Conservation (phyloP, 1,284 basidiomycete genomes). For the Apiotrichum mycotoxinovorans region DNA sequence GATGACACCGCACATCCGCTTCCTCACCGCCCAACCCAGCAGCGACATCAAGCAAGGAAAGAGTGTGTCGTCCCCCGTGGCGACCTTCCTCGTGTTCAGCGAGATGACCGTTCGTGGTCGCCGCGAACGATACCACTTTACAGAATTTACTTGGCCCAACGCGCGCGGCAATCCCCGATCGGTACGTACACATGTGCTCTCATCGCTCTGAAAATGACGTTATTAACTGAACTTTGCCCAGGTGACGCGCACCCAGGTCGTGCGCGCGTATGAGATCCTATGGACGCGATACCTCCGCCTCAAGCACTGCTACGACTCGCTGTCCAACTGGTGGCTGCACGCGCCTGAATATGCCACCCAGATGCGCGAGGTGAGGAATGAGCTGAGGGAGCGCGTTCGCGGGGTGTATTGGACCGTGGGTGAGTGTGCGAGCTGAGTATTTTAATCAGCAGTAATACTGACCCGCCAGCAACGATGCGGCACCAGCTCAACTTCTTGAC, state of each 20-base stretch:
- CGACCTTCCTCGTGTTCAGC: too few relatives aligned
- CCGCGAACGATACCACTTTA: too few relatives aligned
- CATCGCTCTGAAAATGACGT: background rate
- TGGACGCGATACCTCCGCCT: background rate
- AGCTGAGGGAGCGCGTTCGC: background rate
- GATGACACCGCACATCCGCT: too few relatives aligned
- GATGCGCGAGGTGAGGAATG: background rate
- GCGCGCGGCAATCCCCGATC: background rate
- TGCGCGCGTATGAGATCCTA: background rate
- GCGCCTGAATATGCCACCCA: background rate
- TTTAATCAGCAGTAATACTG: background rate
- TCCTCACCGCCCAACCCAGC: too few relatives aligned
- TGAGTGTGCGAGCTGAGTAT: background rate
- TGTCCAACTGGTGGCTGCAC: background rate
- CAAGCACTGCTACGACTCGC: background rate
- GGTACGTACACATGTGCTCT: background rate
- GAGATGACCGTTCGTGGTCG: too few relatives aligned
- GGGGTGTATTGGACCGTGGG: background rate
- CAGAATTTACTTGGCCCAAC: too few relatives aligned
- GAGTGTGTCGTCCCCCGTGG: too few relatives aligned
- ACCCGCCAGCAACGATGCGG: background rate
- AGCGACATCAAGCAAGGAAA: too few relatives aligned
- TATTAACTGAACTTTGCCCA: background rate
- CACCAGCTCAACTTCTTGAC: background rate
- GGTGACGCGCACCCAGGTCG: background rate